Base-by-base conservation (phyloP, 805 yeast genomes). In the Starmerella cellae region DNA sequence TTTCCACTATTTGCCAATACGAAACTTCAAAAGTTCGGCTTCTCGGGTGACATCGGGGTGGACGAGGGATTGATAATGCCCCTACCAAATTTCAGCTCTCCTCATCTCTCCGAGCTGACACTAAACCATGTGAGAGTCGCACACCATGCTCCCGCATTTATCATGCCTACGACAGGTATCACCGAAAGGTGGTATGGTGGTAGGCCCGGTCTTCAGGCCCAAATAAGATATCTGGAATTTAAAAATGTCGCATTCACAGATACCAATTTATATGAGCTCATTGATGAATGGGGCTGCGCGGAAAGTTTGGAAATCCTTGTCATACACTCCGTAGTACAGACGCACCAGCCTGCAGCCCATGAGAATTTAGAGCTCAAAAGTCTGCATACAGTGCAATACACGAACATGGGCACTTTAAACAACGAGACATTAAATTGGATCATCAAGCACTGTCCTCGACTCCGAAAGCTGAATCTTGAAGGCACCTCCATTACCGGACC, bases 401-500 rank as follows among this genome's bases (percentile, higher is more conserved):
- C 55, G 3, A 38, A 40, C 29, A 52, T 51, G 55, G 35, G 38
- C 17, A 29, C 39, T 8, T 28, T 52, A 5, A 40, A 40, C 29
- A 45, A 45, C 9, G 29, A 27, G 10, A 19, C 40, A 2, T 28
- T 51, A 9, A 37, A 34, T 29, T 52, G 55, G 54, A 35, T 52
- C 17, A 16, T 46, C n/a, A 21, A 28, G 6, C 42, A 54, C 11
- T 42, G 42, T 23, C 50, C 50, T 19, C 30, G 17, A 10, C 39
- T 52, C 19, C 40, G 45, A 10, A 42, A 44, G 32, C 38, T 46
- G 24, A 52, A 52, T 21, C 32, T 52, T 20, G 55, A 52, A 23
- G 48, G 47, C 13, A 52, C 53, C 18, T 27, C 33, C 17, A 21
- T 51, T n/a, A 37, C 50, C 5, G 55, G 55, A 9, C 49, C 49